Conservation (phyloP, 2,329 filamentous ascomycete species). For the Ophioceras dolichostomum region DNA sequence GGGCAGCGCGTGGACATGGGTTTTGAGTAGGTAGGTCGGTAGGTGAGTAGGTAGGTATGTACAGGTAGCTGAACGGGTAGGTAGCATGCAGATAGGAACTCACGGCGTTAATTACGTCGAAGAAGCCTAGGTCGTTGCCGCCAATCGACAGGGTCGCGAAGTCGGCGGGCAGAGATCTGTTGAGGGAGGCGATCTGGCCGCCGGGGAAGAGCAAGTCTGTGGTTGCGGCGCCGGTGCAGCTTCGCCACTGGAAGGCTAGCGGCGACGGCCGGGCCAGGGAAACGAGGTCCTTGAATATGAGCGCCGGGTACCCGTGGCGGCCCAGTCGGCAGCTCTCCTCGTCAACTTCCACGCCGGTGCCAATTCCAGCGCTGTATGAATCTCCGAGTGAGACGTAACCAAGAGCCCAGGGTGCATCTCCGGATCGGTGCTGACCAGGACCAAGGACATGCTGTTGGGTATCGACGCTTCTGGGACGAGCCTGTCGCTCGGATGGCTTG, state of each 20-base stretch:
- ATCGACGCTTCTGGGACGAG: too few relatives aligned
- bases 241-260: constrained; percentile 28
- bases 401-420: too few relatives aligned
- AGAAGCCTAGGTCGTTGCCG: constrained; percentile 37
- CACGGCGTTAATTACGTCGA: constrained; percentile 31
- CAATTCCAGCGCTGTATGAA: constrained; percentile 35
- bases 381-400: constrained; percentile 27
- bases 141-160: constrained; percentile 34
- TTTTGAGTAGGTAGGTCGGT: too few relatives aligned
- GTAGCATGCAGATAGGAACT: background rate
- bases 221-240: constrained; percentile 32
- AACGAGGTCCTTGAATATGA: constrained; percentile 25
- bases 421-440: too few relatives aligned
- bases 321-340: constrained; percentile 30
- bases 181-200: constrained; percentile 28
- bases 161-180: constrained; percentile 20
- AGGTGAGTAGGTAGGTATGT: too few relatives aligned
- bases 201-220: constrained; percentile 23
- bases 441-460: too few relatives aligned
- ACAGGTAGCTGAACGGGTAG: too few relatives aligned
- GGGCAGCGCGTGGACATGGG: too few relatives aligned
- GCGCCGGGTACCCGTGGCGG: constrained; percentile 24
- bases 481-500: too few relatives aligned
- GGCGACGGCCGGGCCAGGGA: constrained; percentile 10
- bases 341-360: constrained; percentile 24